These are phyloP conservation scores for Hanseniaspora singularis DNA, from an alignment of 805 yeast species.

Conservation along the genomic window DNA sequence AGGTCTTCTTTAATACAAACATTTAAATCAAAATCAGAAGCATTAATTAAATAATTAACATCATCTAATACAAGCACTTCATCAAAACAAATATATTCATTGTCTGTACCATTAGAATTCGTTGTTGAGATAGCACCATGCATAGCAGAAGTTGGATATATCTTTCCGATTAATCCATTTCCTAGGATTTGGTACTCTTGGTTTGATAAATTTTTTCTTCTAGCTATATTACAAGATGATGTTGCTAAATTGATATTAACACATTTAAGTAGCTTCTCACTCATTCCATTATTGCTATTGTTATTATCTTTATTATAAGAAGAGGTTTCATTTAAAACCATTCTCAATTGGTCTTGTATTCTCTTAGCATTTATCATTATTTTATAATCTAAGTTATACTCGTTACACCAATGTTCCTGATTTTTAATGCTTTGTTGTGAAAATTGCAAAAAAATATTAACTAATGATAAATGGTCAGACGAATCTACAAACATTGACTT, in stretches of 20 bases:
- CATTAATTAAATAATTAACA: constrained; percentile 1
- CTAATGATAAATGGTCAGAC: constrained; percentile 11
- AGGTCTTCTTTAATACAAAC: not conserved
- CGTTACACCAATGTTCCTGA: constrained; percentile 5
- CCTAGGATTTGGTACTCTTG: constrained; percentile 7
- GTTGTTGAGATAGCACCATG: not conserved
- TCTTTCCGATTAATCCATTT: constrained; percentile 4
- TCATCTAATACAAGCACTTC: constrained; percentile 10
- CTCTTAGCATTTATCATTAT: not conserved
- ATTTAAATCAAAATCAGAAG: not conserved
- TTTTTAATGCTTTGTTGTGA: not conserved
- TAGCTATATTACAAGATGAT: constrained; percentile 3
- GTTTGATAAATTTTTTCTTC: not conserved
- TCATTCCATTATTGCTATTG: not conserved
- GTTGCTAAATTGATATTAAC: not conserved
- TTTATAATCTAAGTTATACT: constrained; percentile 1
- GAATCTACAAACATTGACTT: constrained; percentile 3
- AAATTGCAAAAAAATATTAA: constrained; percentile 7
- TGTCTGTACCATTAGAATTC: not conserved
- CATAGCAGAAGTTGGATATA: constrained; percentile 2
- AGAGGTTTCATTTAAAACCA: not conserved
- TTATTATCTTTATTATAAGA: not conserved
- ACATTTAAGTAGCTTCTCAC: not conserved
- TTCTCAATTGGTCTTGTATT: constrained; percentile 1
- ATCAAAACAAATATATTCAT: constrained; percentile 11